Base-by-base conservation (phyloP, 2,329 filamentous ascomycete species). In the Claviceps citrina region DNA sequence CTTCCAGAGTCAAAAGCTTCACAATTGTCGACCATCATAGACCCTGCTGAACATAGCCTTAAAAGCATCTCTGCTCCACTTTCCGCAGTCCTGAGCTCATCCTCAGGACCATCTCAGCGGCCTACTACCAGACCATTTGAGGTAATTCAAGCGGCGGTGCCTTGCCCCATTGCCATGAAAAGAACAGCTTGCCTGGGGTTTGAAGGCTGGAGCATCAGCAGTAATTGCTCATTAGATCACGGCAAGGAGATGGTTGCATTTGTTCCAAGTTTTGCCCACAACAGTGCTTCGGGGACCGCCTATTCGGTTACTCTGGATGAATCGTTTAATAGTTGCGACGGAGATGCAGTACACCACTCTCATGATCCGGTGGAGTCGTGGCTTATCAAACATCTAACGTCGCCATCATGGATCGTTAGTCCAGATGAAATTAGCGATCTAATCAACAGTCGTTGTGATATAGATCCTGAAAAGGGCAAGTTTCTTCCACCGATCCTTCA, bases 391-490 rank as follows among this genome's bases (percentile, higher is more conserved):
- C 27, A 32, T 20, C 8, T 34, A 12, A 28, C 26, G 9, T 36
- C 33, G 12, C 34, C 41, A 10, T 37, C 30, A 13, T 5, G 34
- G 8, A 2, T 24, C 6, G 15, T 43, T 25, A 8, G 38, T 12
- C 18, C 16, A 12, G 33, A 31, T 3, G 16, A 18, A 24, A 19
- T 40, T 19, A 8, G 19, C 10, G 10, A 37, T 7, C 7, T 16
- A 20, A 25, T 8, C 19, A 24, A 24, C 22, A 33, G 26, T 13
- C 8, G 38, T 7, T 51, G 51, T 18, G 65, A 64, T 15, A 49
- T 70, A 2, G 48, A 69, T 36, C 51, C 64, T 0, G 16, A 33
- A 1, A 60, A 52, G 0, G 65, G 65, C 3, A 7, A 39, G 4
- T 45, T 67, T 4, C 25, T 64, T 13, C 31, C 47, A 0, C 58